These are phyloP conservation scores for Vitis hybrid DNA, from an alignment of 177 flowering plant genomes.

Conservation along the genomic window DNA sequence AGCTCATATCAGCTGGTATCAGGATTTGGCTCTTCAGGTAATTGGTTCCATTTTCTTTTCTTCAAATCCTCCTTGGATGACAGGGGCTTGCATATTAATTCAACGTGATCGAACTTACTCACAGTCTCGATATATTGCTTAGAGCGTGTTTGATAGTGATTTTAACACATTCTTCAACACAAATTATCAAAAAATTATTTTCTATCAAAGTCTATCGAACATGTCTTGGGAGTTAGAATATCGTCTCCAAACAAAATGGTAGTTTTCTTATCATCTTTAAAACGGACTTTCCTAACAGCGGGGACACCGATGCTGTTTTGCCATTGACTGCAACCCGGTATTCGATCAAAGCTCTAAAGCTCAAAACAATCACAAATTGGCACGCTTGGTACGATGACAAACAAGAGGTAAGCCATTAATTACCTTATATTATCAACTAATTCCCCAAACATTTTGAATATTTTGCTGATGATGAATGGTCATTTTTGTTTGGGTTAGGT, in stretches of 20 bases:
- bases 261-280: background rate
- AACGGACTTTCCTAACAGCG: constrained; percentile 19
- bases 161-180: no score
- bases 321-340: constrained; percentile 36
- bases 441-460: background rate
- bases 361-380: constrained; percentile 21
- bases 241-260: no score
- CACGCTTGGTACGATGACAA: constrained; percentile 31
- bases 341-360: constrained; percentile 29
- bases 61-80: background rate
- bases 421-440: no score
- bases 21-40: constrained; percentile 49
- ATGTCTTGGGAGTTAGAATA: no score
- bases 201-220: no score
- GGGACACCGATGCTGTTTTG: constrained; percentile 36
- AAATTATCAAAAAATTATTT: no score
- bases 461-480: background rate
- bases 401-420: constrained; percentile 14
- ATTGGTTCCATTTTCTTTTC: background rate
- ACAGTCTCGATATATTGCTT: no score
- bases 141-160: no score
- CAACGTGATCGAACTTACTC: no score
- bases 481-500: constrained; percentile 14
- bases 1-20: constrained; percentile 33
- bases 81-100: no score